Conservation (phyloP, 2,329 filamentous ascomycete species). For the Hypocrella siamensis region DNA sequence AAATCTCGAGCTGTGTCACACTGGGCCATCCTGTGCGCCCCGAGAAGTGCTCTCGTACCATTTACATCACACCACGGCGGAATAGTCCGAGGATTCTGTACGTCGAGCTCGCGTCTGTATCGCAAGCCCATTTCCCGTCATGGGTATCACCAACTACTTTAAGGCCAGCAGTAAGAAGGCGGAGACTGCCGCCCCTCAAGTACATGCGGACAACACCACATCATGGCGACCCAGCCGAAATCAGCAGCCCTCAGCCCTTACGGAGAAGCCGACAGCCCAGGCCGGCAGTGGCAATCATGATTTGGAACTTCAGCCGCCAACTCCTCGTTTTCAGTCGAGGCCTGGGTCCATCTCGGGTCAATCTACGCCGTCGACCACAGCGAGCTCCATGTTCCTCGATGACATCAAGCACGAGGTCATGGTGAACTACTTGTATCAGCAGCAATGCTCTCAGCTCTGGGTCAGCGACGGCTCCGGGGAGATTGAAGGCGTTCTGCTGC, state of each 20-base stretch:
- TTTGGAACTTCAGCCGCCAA: slow-evolving; percentile 33
- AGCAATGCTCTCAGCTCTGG: slow-evolving; percentile 62
- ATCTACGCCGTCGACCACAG: slow-evolving; percentile 20
- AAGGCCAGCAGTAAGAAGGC: slow-evolving; percentile 23
- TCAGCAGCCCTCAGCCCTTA: slow-evolving; percentile 11
- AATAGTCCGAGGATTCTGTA: too few species aligned
- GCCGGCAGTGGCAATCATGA: slow-evolving; percentile 19
- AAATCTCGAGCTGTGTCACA: too few species aligned
- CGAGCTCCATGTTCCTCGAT: slow-evolving; percentile 43
- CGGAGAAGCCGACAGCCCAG: slow-evolving; percentile 20
- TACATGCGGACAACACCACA: slow-evolving; percentile 6
- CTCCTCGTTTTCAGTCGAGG: slow-evolving; percentile 16
- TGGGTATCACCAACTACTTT: slow-evolving; percentile 50
- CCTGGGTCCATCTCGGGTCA: slow-evolving; percentile 27
- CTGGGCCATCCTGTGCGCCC: too few species aligned
- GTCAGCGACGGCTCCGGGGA: slow-evolving; percentile 53
- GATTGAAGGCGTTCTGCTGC: slow-evolving; percentile 56
- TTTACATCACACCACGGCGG: too few species aligned
- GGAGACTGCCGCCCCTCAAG: slow-evolving; percentile 5
- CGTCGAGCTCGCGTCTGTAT: background rate
- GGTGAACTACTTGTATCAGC: slow-evolving; percentile 70
- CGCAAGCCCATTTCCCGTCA: slow-evolving; percentile 14
- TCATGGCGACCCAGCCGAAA: slow-evolving; percentile 8
- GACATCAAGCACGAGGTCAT: slow-evolving; percentile 72
- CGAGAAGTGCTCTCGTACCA: too few species aligned